Evolutionary conservation across 495 filamentous ascomycete species (phyloP), one percentile per base, ranked within the genome.

Genomic region (Daldinia vernicosa): DNA sequence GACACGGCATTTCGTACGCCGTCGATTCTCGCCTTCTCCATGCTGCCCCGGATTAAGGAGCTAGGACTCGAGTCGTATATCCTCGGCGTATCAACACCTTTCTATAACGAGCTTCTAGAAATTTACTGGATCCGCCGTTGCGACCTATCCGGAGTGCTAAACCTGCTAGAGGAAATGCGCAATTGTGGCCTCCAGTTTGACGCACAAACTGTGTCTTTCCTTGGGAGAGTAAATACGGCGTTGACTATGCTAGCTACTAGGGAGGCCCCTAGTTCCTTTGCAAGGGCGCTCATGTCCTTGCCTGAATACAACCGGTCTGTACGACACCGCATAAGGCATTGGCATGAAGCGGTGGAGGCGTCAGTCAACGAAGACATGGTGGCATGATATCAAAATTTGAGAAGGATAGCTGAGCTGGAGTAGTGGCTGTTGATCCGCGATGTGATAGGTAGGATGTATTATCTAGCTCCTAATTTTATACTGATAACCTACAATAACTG

Each of bases 131-230:
- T 77, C 33, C 84, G 85, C 3, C 88, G 88, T 67, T 82, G 84
- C 5, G 88, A 95, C 71, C 79, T 92, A 1, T 71, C 79, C 9
- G 85, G 83, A 9, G 85, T 94, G 35, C 75, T 89, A 11, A 81
- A 87, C 11, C 79, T 93, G 4, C 79, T 96, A 6, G 78, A 82
- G 45, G 93, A 97, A 77, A 97, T 97, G 93, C 88, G 91, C 40
- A 77, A 85, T 8, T 86, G 83, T 1, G 93, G 92, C 7, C 77
- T 95, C 26, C 86, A 87, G 19, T 85, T 86, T 33, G 85, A 93
- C 67, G 66, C 67, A 0, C 81, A 81, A n/a, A 92, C 91, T 1
- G 74, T 83, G 12, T 69, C 70, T 0, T 68, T 93, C 14, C 69
- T 94, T 4, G 12, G 72, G 4, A 67, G 68, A 11, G 79, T 82